These are phyloP conservation scores for Verticillium albo-atrum DNA, from an alignment of 2,329 filamentous ascomycete genomes.

Conservation along the genomic window DNA sequence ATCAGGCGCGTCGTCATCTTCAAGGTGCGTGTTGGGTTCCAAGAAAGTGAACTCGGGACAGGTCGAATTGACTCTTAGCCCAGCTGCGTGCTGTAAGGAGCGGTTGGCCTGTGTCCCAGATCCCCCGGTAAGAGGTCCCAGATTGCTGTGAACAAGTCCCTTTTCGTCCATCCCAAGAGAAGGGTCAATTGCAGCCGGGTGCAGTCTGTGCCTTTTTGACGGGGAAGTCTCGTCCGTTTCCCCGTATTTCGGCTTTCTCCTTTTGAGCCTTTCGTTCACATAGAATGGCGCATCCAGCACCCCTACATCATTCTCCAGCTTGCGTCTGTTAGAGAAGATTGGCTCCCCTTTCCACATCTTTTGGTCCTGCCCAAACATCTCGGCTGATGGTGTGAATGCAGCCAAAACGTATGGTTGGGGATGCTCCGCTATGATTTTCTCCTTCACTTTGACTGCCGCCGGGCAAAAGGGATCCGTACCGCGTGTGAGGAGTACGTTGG, in stretches of 20 bases:
- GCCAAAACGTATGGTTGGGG: conserved; percentile 38
- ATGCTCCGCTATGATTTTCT: conserved; percentile 36
- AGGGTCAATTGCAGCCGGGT: background rate
- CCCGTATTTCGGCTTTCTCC: background rate
- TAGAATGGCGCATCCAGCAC: conserved; percentile 49
- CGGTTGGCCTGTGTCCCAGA: background rate
- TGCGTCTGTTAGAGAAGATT: conserved; percentile 12
- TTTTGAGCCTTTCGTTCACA: conserved; percentile 17
- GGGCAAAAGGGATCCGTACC: conserved; percentile 36
- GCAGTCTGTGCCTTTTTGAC: background rate
- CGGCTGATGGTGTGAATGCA: conserved; percentile 20
- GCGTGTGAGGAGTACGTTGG: conserved; percentile 37
- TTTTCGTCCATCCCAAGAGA: background rate
- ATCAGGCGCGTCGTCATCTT: conserved; percentile 18
- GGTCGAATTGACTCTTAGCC: background rate
- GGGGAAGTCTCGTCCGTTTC: background rate
- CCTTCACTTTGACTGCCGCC: conserved; percentile 37
- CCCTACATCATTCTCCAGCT: conserved; percentile 38
- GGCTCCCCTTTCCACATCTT: conserved; percentile 6
- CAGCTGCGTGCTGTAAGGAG: background rate
- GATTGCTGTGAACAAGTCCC: background rate
- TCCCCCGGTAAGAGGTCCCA: background rate
- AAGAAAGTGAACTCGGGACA: conserved; percentile 23
- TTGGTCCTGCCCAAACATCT: conserved; percentile 3
- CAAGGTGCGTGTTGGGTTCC: conserved; percentile 35